Conservation (phyloP, 2,329 filamentous ascomycete species). For the Helotiales sp. region DNA sequence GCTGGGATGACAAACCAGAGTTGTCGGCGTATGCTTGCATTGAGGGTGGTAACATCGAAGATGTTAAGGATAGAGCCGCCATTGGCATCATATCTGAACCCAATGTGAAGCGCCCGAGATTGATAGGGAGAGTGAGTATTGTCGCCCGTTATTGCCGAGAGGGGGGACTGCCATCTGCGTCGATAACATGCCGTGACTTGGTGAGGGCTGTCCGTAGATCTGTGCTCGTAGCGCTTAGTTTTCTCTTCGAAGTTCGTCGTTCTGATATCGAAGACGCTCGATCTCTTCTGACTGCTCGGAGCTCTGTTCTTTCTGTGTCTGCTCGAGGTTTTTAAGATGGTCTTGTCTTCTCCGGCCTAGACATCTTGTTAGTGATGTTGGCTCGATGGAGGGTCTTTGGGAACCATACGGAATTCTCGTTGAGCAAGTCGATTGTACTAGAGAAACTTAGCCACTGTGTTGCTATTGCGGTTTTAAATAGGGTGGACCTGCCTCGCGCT, state of each 20-base stretch:
- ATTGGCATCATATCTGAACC: conserved; percentile 42
- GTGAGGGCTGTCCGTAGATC: conserved; percentile 43
- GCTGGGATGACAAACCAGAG: conserved; percentile 39
- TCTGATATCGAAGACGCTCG: conserved; percentile 47
- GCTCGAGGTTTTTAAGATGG: conserved; percentile 50
- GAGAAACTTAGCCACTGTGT: neutral
- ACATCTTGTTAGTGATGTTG: conserved; percentile 26
- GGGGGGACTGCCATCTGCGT: conserved; percentile 32
- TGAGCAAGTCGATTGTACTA: conserved; percentile 50
- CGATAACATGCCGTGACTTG: conserved; percentile 34
- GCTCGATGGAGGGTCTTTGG: neutral
- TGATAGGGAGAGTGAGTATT: conserved; percentile 43
- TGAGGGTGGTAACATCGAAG: conserved; percentile 39
- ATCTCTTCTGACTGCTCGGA: conserved; percentile 48
- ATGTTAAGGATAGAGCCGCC: conserved; percentile 40
- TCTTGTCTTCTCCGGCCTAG: conserved; percentile 50
- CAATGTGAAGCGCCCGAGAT: conserved; percentile 40
- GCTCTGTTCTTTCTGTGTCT: conserved; percentile 47
- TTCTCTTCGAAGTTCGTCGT: conserved; percentile 47
- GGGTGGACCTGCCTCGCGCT: conserved; percentile 42
- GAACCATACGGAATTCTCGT: conserved; percentile 49
- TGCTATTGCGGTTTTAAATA: neutral
- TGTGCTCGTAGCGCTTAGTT: conserved; percentile 47
- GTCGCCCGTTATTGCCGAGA: conserved; percentile 34
- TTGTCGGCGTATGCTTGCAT: conserved; percentile 42